These are phyloP conservation scores for Macaranga tanarius DNA, from an alignment of 441 rosid genomes.

Conservation along the genomic window DNA sequence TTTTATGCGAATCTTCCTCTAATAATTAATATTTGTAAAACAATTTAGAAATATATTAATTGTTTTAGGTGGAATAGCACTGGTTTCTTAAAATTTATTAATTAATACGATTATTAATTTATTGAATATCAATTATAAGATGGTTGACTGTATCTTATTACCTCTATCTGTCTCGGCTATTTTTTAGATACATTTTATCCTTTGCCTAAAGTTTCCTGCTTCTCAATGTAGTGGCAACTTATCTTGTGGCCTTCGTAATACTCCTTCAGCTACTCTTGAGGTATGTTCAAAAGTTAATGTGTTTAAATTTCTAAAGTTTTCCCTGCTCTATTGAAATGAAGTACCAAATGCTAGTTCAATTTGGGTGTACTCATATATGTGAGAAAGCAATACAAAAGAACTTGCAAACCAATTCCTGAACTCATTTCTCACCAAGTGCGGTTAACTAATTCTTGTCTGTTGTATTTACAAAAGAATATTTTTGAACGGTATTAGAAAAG, in stretches of 20 bases:
- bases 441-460: background rate
- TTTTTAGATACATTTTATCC: background rate
- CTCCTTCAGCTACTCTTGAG: conserved; percentile 65
- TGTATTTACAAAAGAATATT: background rate
- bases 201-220: conserved; percentile 26
- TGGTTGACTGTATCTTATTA: background rate
- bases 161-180: background rate
- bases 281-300: conserved; percentile 36
- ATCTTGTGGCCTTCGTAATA: conserved; percentile 87
- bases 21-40: too few species aligned
- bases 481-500: background rate
- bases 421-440: background rate
- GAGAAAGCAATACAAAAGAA: background rate
- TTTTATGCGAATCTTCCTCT: too few species aligned
- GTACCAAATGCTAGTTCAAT: conserved; percentile 2
- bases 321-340: conserved; percentile 7
- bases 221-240: conserved; percentile 64
- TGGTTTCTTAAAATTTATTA: too few species aligned
- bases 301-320: conserved; percentile 4
- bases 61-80: too few species aligned
- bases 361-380: background rate
- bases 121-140: too few species aligned
- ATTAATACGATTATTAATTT: too few species aligned
- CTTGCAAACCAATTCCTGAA: background rate
- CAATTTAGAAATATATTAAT: too few species aligned